A percentile compares a stretch with the other conserved stretches of the same genome.
Conservation (phyloP, 2,329 filamentous ascomycete species). For the Apiospora pterosperma region DNA sequence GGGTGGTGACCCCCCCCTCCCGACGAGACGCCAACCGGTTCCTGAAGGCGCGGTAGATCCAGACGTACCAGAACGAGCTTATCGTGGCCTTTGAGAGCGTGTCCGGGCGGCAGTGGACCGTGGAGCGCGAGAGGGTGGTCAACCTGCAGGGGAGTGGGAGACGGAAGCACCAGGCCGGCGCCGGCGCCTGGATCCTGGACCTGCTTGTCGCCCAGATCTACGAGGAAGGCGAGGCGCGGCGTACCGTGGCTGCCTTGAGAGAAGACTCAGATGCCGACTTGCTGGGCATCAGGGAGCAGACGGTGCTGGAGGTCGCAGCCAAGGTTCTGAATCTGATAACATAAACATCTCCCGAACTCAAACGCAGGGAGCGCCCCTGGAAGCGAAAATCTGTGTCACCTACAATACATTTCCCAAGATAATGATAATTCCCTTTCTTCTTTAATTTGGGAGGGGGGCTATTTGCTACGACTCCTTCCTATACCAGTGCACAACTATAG, state of each 20-base stretch:
- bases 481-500: too few relatives aligned
- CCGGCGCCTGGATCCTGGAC: constrained; percentile 22
- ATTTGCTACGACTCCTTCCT: too few relatives aligned
- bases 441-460: too few relatives aligned
- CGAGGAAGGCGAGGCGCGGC: constrained; percentile 23
- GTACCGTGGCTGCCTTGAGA: constrained; percentile 20
- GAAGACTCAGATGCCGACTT: constrained; percentile 22
- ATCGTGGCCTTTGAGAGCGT: constrained; percentile 22
- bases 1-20: not conserved
- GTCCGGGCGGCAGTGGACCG: constrained; percentile 18
- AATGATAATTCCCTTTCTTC: too few relatives aligned
- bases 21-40: constrained; percentile 19
- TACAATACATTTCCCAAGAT: too few relatives aligned
- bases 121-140: constrained; percentile 13
- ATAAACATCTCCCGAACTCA: too few relatives aligned
- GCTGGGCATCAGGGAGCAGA: constrained; percentile 24
- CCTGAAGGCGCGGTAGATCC: constrained; percentile 24
- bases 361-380: too few relatives aligned
- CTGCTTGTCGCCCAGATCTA: constrained; percentile 27
- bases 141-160: constrained; percentile 17
- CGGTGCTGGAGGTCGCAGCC: constrained; percentile 19
- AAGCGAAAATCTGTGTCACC: too few relatives aligned
- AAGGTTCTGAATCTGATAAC: constrained; percentile 13
- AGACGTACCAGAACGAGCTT: constrained; percentile 19
- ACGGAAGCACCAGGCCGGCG: constrained; percentile 17